phyloP scores from a whole-genome alignment of 2,329 filamentous ascomycete species.

The Malbranchea cinnamomea region DNA sequence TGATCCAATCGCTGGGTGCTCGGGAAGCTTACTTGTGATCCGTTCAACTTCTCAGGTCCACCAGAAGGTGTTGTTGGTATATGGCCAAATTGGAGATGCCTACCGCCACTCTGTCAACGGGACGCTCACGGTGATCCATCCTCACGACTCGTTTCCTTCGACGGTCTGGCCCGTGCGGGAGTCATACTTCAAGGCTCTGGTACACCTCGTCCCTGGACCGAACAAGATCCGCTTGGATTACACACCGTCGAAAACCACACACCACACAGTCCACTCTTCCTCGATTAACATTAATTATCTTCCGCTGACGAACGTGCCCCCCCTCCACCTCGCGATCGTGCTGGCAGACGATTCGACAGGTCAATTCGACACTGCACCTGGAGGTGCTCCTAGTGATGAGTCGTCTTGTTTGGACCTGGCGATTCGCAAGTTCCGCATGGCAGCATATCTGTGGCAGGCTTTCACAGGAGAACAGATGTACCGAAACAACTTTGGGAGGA shows the following conservation, averaged over 20 bases:
- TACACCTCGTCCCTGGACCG: slow-evolving; percentile 80
- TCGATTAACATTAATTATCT: slow-evolving; percentile 78
- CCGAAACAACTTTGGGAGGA: slow-evolving; percentile 69
- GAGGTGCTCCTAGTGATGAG: slow-evolving; percentile 59
- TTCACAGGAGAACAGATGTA: slow-evolving; percentile 96
- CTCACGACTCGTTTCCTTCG: slow-evolving; percentile 72
- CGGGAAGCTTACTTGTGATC: slow-evolving; percentile 9
- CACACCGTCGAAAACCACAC: slow-evolving; percentile 62
- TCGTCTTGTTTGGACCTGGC: slow-evolving; percentile 70
- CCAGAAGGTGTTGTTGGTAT: slow-evolving; percentile 73
- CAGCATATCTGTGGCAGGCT: slow-evolving; percentile 91
- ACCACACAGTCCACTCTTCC: slow-evolving; percentile 55
- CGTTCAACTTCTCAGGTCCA: slow-evolving; percentile 52
- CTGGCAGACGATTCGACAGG: slow-evolving; percentile 76
- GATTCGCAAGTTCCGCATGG: slow-evolving; percentile 82
- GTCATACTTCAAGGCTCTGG: slow-evolving; percentile 79
- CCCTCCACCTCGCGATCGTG: slow-evolving; percentile 77
- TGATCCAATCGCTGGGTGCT: neutral
- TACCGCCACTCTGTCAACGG: slow-evolving; percentile 57
- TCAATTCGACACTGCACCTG: slow-evolving; percentile 69
- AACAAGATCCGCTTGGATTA: slow-evolving; percentile 86
- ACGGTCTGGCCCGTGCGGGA: slow-evolving; percentile 76
- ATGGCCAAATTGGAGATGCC: slow-evolving; percentile 62
- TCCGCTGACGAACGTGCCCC: slow-evolving; percentile 61
- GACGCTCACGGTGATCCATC: slow-evolving; percentile 59